Base-by-base conservation (phyloP, 352 stramenopile genomes). In the Globisporangium splendens region DNA sequence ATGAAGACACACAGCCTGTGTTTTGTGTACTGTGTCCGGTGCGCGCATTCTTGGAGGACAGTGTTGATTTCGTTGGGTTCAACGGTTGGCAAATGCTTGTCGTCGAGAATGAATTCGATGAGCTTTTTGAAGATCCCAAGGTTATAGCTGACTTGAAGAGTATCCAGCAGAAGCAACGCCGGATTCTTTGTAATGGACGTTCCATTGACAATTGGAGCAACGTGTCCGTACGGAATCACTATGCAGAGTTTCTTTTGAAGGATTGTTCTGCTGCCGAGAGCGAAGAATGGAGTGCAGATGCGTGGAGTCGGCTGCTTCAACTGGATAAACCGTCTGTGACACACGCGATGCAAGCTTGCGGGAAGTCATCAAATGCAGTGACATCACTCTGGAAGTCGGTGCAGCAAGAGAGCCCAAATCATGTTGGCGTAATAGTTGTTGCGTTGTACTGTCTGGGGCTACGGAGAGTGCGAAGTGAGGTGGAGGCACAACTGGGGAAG, bases 401-500 rank as follows among this genome's bases (percentile, higher is more conserved):
- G 43, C 59, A 73, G 35, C 56, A 62, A 68, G 38, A 68, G 50
- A 11, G 54, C 47, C 57, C 75, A 49, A 60, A 68, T 22, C 62
- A 72, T 17, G 68, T 89, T 20, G 75, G 65, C 51, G 70, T 70
- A 4, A 50, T 84, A 39, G 56, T 84, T 17, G 42, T 93, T 3
- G 76, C 74, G 10, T 61, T 90, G 53, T 74, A 74, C 3, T 90
- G 80, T 59, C 50, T 94, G 0, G 78, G 69, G 3, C 70, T 95
- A 31, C 71, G 85, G 17, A 78, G 85, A 41, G 72, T 90, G 1
- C 81, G 85, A 0, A 88, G 73, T 41, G 81, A 95, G 48, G 81
- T 91, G n/a, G 83, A 95, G 52, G 41, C 72, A 8, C 67, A 95
- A 46, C 55, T 95, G 13, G 79, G 85, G 44, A 93, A 93, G 44